phyloP scores from a whole-genome alignment of 768 basidiomycete genomes.

The Russula olivacea region DNA sequence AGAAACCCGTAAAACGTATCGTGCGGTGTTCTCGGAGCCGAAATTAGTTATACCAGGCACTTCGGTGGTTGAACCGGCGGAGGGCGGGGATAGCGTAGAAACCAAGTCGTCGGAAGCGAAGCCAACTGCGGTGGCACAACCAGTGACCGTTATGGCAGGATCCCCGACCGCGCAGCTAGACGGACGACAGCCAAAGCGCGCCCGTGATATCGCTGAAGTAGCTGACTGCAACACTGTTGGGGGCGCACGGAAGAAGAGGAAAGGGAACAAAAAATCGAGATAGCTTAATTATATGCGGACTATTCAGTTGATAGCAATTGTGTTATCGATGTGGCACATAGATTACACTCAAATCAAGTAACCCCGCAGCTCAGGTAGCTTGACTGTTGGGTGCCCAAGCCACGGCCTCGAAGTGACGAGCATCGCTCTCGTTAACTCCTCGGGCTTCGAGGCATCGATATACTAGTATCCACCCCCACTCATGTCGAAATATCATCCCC shows the following conservation, averaged over 20 bases:
- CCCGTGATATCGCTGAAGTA: background rate
- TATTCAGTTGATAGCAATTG: background rate
- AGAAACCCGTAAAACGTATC: conserved; percentile 81
- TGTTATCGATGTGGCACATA: background rate
- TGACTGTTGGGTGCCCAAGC: no score
- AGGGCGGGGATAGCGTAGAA: background rate
- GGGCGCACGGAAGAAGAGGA: conserved; percentile 20
- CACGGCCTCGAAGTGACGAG: no score
- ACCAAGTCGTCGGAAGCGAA: background rate
- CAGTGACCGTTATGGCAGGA: background rate
- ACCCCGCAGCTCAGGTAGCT: no score
- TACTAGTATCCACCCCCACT: background rate
- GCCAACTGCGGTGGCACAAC: background rate
- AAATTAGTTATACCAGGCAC: conserved; percentile 49
- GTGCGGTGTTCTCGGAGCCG: conserved; percentile 74
- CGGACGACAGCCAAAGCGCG: conserved; percentile 10
- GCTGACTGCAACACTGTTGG: background rate
- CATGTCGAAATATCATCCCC: conserved; percentile 14
- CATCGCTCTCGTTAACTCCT: background rate
- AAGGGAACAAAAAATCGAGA: conserved; percentile 9
- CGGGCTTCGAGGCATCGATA: background rate
- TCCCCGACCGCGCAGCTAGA: background rate
- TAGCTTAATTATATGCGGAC: background rate
- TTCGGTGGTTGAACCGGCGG: background rate
- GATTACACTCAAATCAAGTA: background rate